A percentile compares a stretch with the other conserved stretches of the same genome.
Evolutionary conservation across 2,329 filamentous ascomycete genomes (phyloP).

Genomic region (Nemania sp.): DNA sequence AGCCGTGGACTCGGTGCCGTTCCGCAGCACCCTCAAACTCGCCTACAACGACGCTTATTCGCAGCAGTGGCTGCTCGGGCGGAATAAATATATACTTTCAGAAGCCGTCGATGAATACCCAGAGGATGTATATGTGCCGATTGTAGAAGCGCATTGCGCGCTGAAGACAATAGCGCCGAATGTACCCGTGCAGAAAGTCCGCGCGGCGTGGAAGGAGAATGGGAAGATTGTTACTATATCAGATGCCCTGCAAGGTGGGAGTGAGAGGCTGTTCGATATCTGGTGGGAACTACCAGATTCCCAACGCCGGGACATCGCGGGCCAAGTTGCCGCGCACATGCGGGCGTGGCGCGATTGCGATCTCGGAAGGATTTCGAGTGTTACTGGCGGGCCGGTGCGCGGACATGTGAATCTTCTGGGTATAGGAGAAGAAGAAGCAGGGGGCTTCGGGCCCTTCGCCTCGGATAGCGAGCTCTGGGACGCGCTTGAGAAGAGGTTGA

Average conservation of each 20-base stretch:
- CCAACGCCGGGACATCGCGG: slow-evolving; percentile 27
- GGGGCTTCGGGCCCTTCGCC: slow-evolving; percentile 31
- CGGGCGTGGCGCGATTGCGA: slow-evolving; percentile 29
- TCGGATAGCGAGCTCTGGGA: slow-evolving; percentile 31
- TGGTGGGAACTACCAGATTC: slow-evolving; percentile 29
- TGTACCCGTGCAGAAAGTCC: slow-evolving; percentile 32
- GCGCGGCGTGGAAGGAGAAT: slow-evolving; percentile 36
- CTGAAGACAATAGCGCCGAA: slow-evolving; percentile 15
- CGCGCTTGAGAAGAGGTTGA: slow-evolving; percentile 21
- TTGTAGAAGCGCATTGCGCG: slow-evolving; percentile 26
- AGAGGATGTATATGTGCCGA: slow-evolving; percentile 24
- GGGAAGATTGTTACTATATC: slow-evolving; percentile 35
- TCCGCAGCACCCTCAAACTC: slow-evolving; percentile 32
- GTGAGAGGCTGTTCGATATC: slow-evolving; percentile 33
- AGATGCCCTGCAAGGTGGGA: slow-evolving; percentile 30
- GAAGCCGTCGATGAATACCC: slow-evolving; percentile 29
- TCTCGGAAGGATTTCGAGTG: slow-evolving; percentile 13
- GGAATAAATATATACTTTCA: slow-evolving; percentile 32
- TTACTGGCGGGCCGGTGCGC: slow-evolving; percentile 23
- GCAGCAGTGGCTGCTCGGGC: slow-evolving; percentile 35
- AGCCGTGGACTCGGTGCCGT: slow-evolving; percentile 33
- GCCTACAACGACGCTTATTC: slow-evolving; percentile 32
- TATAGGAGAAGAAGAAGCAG: not conserved
- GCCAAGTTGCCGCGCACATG: slow-evolving; percentile 28
- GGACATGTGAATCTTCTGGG: slow-evolving; percentile 31